phyloP scores from a whole-genome alignment of 805 yeast genomes.

The Ascoidea tarda region DNA sequence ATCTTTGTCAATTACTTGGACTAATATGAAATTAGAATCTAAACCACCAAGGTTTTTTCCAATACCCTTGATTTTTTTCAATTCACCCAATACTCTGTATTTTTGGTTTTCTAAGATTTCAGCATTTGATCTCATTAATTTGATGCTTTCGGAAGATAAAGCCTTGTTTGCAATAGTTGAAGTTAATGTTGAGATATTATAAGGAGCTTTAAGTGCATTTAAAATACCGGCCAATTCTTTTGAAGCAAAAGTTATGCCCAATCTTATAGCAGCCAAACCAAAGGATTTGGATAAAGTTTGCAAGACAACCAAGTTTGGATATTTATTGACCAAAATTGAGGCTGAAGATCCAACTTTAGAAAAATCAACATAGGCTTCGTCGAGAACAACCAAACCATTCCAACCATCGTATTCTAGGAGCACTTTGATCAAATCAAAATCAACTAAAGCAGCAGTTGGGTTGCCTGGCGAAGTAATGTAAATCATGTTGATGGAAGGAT shows the following conservation, averaged over 20 bases:
- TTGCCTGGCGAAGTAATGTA: conserved; percentile 95
- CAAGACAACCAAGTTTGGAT: conserved; percentile 73
- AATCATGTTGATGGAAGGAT: conserved; percentile 53
- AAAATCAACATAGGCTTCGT: conserved; percentile 94
- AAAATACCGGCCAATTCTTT: conserved; percentile 47
- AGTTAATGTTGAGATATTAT: conserved; percentile 77
- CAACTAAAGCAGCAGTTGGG: conserved; percentile 69
- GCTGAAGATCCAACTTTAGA: conserved; percentile 51
- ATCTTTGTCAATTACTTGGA: conserved; percentile 48
- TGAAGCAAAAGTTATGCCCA: conserved; percentile 68
- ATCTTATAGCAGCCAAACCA: conserved; percentile 89
- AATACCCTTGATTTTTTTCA: conserved; percentile 45
- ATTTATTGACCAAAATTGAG: conserved; percentile 65
- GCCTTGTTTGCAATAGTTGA: conserved; percentile 68
- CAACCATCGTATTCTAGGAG: conserved; percentile 33
- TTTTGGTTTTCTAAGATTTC: conserved; percentile 41
- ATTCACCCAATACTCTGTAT: conserved; percentile 30
- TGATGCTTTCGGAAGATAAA: conserved; percentile 40
- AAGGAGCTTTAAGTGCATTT: conserved; percentile 92
- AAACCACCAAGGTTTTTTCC: conserved; percentile 58
- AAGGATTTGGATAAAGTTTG: conserved; percentile 92
- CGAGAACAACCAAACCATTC: conserved; percentile 75
- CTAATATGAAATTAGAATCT: conserved; percentile 75
- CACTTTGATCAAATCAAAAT: conserved; percentile 30
- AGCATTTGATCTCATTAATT: conserved; percentile 42